These are phyloP conservation scores for Diplogelasinospora grovesii DNA, from an alignment of 495 filamentous ascomycete species.

Conservation along the genomic window DNA sequence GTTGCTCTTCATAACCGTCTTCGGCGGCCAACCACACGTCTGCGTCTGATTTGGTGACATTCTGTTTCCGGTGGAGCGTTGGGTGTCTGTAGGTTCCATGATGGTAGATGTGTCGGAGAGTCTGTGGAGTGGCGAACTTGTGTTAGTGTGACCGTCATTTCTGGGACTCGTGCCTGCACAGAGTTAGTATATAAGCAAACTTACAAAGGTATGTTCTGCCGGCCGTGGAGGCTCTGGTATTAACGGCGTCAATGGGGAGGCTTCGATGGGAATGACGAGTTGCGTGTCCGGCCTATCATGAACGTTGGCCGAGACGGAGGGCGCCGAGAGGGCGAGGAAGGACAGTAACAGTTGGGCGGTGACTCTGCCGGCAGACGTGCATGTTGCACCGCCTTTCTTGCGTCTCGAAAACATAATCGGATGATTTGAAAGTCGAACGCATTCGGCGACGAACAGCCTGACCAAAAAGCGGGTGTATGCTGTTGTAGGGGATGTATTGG, in stretches of 20 bases:
- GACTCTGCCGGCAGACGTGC: constrained; percentile 49
- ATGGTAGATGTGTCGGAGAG: constrained; percentile 82
- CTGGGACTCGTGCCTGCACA: not conserved
- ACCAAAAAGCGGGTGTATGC: too few relatives aligned
- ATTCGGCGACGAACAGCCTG: constrained; percentile 2
- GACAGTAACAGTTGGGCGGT: constrained; percentile 55
- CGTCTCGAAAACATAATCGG: constrained; percentile 39
- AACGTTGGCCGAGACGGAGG: constrained; percentile 19
- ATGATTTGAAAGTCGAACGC: too few relatives aligned
- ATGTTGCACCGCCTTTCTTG: constrained; percentile 29
- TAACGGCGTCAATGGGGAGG: constrained; percentile 29
- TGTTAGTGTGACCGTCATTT: too few relatives aligned
- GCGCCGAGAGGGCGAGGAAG: constrained; percentile 53
- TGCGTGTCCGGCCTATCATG: constrained; percentile 14
- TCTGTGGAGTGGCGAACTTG: constrained; percentile 41
- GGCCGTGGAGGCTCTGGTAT: constrained; percentile 32
- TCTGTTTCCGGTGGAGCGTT: constrained; percentile 63
- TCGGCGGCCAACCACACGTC: constrained; percentile 58
- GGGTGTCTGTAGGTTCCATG: constrained; percentile 74
- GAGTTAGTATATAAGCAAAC: constrained; percentile 4
- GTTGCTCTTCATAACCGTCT: constrained; percentile 48
- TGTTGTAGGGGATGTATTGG: too few relatives aligned
- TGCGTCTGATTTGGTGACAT: constrained; percentile 56
- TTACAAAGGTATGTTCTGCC: constrained; percentile 46
- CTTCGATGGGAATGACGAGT: constrained; percentile 27